Percentiles rank a stretch among this genome's conserved stretches.
These are phyloP conservation scores for Saprolegnia diclina DNA, from an alignment of 352 stramenopile species.

Conservation along the genomic window DNA sequence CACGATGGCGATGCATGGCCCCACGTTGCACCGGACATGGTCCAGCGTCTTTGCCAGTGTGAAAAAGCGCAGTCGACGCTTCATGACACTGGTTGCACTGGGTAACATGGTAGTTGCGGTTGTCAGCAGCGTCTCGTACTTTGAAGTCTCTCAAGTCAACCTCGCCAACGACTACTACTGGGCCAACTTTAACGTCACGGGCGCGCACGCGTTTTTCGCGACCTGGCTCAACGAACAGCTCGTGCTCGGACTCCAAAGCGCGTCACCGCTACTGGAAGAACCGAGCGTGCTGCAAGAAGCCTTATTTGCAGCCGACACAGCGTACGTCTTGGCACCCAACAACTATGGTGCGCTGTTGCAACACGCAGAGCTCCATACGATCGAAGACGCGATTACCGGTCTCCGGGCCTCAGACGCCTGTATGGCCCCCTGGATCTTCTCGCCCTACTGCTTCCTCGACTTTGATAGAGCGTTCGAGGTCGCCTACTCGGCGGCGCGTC, in stretches of 20 bases:
- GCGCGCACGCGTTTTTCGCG: neutral
- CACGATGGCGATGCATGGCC: neutral
- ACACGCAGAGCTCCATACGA: conserved; percentile 1
- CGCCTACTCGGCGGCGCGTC: conserved; percentile 1
- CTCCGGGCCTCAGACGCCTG: conserved; percentile 14
- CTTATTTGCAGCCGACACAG: neutral
- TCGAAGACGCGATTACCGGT: neutral
- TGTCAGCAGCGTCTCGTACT: neutral
- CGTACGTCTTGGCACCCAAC: neutral
- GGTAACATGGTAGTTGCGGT: neutral
- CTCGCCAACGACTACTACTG: conserved; percentile 12
- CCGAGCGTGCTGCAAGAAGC: neutral
- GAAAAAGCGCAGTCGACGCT: neutral
- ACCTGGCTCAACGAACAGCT: conserved; percentile 10
- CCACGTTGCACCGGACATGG: neutral
- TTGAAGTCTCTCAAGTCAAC: conserved; percentile 3
- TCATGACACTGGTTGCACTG: neutral
- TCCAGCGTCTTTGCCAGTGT: neutral
- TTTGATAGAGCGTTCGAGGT: conserved; percentile 10
- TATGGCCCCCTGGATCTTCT: conserved; percentile 16
- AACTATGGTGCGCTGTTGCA: neutral
- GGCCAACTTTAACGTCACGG: conserved; percentile 13
- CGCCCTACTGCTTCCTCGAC: conserved; percentile 20
- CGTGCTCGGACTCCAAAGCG: neutral
- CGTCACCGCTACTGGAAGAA: neutral